phyloP scores from a whole-genome alignment of 805 yeast genomes.

The Kuraishia floccosa region DNA sequence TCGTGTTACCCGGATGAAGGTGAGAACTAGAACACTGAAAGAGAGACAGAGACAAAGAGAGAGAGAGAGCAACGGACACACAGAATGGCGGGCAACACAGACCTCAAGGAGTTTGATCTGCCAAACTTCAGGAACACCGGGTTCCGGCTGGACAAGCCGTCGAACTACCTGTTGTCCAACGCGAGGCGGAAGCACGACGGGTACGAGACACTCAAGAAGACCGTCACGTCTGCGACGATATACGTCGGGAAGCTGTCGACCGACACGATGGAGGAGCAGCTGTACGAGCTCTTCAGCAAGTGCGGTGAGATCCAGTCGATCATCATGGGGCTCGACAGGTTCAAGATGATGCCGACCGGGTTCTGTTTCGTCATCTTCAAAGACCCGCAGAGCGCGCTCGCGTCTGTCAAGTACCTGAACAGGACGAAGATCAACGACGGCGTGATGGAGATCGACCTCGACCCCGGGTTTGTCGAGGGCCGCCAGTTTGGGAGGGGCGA shows the following conservation, averaged over 20 bases:
- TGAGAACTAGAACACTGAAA: too few species aligned
- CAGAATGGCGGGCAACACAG: constrained; percentile 5
- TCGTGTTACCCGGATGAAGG: not conserved
- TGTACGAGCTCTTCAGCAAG: constrained; percentile 75
- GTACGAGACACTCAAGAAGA: constrained; percentile 51
- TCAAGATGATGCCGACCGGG: constrained; percentile 90
- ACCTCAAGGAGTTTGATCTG: constrained; percentile 33
- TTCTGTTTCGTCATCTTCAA: constrained; percentile 85
- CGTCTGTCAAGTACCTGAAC: constrained; percentile 73
- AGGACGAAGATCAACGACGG: constrained; percentile 80
- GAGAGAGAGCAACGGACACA: not conserved
- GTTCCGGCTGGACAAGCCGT: constrained; percentile 60
- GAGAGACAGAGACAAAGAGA: not conserved
- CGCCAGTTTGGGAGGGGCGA: constrained; percentile 92
- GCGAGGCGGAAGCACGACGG: constrained; percentile 44
- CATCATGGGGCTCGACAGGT: constrained; percentile 91
- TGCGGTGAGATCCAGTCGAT: constrained; percentile 72
- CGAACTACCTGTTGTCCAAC: constrained; percentile 53
- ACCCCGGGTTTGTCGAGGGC: constrained; percentile 94
- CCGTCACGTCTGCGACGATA: constrained; percentile 62
- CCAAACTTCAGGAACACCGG: constrained; percentile 53
- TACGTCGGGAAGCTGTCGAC: constrained; percentile 89
- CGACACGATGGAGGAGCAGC: constrained; percentile 91
- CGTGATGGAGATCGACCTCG: constrained; percentile 75
- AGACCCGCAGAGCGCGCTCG: constrained; percentile 57